A percentile compares a stretch with the other conserved stretches of the same genome.
Conservation (phyloP, 2,329 filamentous ascomycete species). For the Ophiostoma angusticollis region DNA sequence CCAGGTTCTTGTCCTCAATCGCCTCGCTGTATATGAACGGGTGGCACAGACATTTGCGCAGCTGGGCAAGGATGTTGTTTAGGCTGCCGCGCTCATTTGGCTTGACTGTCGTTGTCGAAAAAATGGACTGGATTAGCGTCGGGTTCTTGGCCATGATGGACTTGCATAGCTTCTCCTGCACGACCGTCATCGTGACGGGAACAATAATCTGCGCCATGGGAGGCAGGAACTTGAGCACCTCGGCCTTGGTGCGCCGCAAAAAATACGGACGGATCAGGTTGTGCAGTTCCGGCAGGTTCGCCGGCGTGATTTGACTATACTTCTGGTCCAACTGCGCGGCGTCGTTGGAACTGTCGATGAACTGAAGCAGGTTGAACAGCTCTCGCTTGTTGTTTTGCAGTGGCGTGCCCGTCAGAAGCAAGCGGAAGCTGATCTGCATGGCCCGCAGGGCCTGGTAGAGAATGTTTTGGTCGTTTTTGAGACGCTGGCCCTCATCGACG, state of each 20-base stretch:
- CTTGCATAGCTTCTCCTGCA: conserved; percentile 91
- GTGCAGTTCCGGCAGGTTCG: conserved; percentile 72
- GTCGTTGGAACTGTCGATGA: conserved; percentile 60
- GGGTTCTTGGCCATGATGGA: conserved; percentile 87
- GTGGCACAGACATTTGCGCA: conserved; percentile 89
- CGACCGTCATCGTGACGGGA: conserved; percentile 83
- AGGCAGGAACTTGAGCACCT: conserved; percentile 82
- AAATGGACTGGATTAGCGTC: conserved; percentile 75
- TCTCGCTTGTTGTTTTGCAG: conserved; percentile 93
- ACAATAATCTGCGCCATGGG: conserved; percentile 92
- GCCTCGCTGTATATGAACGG: conserved; percentile 86
- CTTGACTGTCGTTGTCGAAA: conserved; percentile 55
- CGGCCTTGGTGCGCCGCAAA: conserved; percentile 67
- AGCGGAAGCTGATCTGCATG: conserved; percentile 68
- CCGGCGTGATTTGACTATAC: conserved; percentile 66
- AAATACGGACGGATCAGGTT: conserved; percentile 65
- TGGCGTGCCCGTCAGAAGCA: conserved; percentile 82
- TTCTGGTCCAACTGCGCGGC: conserved; percentile 62
- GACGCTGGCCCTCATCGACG: conserved; percentile 86
- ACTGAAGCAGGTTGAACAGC: conserved; percentile 92
- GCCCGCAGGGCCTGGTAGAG: conserved; percentile 63
- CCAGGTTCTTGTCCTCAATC: conserved; percentile 69
- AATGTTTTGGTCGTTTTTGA: conserved; percentile 83
- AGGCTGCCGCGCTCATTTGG: conserved; percentile 63
- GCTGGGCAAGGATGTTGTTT: conserved; percentile 90